Evolutionary conservation across 805 yeast genomes (phyloP).

Genomic region (Metschnikowia picachoensis): DNA sequence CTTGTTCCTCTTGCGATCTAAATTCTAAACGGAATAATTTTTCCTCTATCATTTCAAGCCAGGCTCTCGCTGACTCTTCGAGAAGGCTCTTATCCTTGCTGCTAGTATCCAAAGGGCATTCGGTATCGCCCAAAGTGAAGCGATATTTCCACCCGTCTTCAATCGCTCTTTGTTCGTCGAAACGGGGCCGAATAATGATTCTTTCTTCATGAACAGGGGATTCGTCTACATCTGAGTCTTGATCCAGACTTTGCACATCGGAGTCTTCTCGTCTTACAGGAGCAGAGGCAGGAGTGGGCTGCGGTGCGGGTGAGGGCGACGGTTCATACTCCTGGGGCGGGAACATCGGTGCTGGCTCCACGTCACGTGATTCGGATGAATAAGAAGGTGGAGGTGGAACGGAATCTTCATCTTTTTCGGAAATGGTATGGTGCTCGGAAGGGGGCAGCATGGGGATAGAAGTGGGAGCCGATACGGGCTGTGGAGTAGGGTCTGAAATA

Average conservation of each 20-base stretch:
- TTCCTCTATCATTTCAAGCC: conserved; percentile 3
- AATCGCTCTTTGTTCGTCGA: not conserved
- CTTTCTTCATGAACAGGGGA: too few species aligned
- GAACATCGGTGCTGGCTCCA: not conserved
- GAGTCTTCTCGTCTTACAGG: not conserved
- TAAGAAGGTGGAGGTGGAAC: not conserved
- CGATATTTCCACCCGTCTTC: conserved; percentile 8
- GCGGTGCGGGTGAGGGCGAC: too few species aligned
- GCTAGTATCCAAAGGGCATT: conserved; percentile 5
- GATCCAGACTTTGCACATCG: too few species aligned
- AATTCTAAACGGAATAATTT: not conserved
- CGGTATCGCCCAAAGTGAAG: conserved; percentile 7
- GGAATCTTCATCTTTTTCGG: not conserved
- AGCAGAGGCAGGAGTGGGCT: too few species aligned
- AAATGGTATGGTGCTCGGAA: too few species aligned
- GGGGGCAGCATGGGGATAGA: too few species aligned
- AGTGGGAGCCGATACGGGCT: too few species aligned
- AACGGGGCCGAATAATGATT: not conserved
- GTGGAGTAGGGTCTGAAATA: too few species aligned
- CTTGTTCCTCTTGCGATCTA: conserved; percentile 6
- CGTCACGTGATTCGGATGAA: not conserved
- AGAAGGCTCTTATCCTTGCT: conserved; percentile 4
- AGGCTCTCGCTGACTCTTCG: conserved; percentile 1
- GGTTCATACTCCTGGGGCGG: not conserved
- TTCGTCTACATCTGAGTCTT: too few species aligned